Evolutionary conservation across 495 filamentous ascomycete species (phyloP).

Genomic region (Penicillium subrubescens): DNA sequence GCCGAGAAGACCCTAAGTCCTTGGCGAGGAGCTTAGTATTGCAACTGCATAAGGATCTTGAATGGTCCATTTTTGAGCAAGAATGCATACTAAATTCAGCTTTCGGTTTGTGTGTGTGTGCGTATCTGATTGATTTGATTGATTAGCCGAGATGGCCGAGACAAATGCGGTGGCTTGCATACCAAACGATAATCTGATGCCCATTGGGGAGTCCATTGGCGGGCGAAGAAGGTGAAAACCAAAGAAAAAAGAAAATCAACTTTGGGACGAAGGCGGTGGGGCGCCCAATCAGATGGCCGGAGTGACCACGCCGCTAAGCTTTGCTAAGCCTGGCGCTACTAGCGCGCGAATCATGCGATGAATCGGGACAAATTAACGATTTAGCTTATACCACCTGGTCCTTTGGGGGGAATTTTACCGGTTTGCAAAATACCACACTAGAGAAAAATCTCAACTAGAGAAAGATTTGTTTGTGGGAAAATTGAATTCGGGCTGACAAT

Average conservation of each 20-base stretch:
- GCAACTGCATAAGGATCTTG: background rate
- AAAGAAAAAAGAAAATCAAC: background rate
- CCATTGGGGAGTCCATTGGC: background rate
- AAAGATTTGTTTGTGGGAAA: background rate
- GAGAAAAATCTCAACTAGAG: background rate
- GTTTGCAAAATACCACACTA: background rate
- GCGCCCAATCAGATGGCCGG: background rate
- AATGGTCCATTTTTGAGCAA: background rate
- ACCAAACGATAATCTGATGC: conserved; percentile 16
- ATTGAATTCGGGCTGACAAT: background rate
- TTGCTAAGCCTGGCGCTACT: conserved; percentile 19
- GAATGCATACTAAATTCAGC: background rate
- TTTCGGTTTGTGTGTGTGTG: background rate
- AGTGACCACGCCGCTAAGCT: conserved; percentile 12
- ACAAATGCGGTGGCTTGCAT: conserved; percentile 3
- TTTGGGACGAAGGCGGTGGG: background rate
- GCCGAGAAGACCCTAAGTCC: conserved; percentile 1
- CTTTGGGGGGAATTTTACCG: background rate
- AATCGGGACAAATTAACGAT: background rate
- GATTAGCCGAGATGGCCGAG: conserved; percentile 13
- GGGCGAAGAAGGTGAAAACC: background rate
- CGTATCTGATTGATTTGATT: conserved; percentile 13
- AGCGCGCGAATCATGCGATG: background rate
- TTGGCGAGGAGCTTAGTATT: background rate
- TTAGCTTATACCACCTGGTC: conserved; percentile 1